These are phyloP conservation scores for Boletus reticulatus DNA, from an alignment of 768 basidiomycete species.

Conservation along the genomic window DNA sequence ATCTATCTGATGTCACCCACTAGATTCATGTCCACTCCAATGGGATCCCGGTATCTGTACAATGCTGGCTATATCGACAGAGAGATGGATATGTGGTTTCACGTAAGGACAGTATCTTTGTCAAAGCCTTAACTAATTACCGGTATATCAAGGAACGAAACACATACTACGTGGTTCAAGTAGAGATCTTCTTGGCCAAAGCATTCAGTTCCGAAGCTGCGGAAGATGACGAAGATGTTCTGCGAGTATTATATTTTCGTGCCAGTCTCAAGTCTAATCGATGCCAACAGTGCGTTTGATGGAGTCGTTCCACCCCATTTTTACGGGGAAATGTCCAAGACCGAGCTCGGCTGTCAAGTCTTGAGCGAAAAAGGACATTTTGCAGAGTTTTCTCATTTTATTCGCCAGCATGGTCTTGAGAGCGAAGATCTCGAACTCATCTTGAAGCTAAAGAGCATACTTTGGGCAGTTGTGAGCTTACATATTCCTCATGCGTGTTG, in stretches of 20 bases:
- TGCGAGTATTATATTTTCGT: slow-evolving; percentile 36
- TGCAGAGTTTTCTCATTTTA: slow-evolving; percentile 84
- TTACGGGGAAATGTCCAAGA: slow-evolving; percentile 97
- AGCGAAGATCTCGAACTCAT: slow-evolving; percentile 81
- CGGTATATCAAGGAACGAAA: slow-evolving; percentile 76
- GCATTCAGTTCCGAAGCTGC: slow-evolving; percentile 57
- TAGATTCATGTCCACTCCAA: slow-evolving; percentile 92
- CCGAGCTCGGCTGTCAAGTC: slow-evolving; percentile 89
- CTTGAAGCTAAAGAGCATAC: slow-evolving; percentile 86
- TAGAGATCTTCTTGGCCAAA: slow-evolving; percentile 87
- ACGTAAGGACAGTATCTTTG: slow-evolving; percentile 48
- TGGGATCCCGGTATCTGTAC: slow-evolving; percentile 90
- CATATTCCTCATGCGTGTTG: neutral
- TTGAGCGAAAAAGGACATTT: slow-evolving; percentile 91
- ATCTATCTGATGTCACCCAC: neutral
- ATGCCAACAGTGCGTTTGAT: slow-evolving; percentile 60
- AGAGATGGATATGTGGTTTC: slow-evolving; percentile 96
- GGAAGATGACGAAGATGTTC: slow-evolving; percentile 66
- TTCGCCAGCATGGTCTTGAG: slow-evolving; percentile 84
- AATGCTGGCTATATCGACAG: slow-evolving; percentile 90
- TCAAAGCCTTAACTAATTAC: slow-evolving; percentile 5
- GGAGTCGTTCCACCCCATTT: slow-evolving; percentile 93
- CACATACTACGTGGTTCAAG: slow-evolving; percentile 87
- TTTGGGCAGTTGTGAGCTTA: slow-evolving; percentile 91
- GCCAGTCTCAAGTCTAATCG: neutral